Evolutionary conservation across 2,329 filamentous ascomycete genomes (phyloP), one percentile per base, ranked within the genome.

Genomic region (Aspergillus nomiae): DNA sequence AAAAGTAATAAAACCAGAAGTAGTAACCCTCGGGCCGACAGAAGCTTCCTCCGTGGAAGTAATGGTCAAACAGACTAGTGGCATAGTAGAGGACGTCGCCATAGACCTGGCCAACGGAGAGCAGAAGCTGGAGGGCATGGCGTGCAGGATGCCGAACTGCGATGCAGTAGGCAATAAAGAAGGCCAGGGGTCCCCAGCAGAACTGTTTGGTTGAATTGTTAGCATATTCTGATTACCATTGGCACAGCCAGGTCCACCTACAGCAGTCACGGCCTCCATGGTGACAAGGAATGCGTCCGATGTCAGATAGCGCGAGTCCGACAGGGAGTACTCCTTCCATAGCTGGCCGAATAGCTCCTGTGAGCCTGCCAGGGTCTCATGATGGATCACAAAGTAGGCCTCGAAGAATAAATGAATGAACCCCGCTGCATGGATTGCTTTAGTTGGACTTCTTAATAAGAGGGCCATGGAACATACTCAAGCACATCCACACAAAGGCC

Each of bases 251-350:
- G 46, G 26, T 36, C 32, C 3, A 21, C 86, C 69, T 78, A 92
- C 89, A 26, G 87, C 87, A 2, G 92, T 96, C 62, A 95, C 85
- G 32, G 85, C 86, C 82, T 96, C 92, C 75, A 95, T 89, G 75
- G 90, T 92, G n/a, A 95, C 81, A 70, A 94, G 91, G 70, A 95
- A 94, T 2, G 88, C 83, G 72, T 94, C 90, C 21, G 88, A 87
- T 1, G 89, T 92, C 65, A 96, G 80, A 71, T 96, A 96, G 36
- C 92, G 85, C 58, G 92, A 94, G 78, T 96, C 92, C 3, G 91
- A 92, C 34, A 92, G 84, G 1, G 90, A 84, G 74, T 96, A 96
- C 77, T 96, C 92, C 74, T 96, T 96, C 92, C 92, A 96, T 38
- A 96, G 83, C 80, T 96, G 91, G 2, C 89, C 91, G 63, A 92